Percentiles rank a stretch among this genome's conserved stretches.
These are phyloP conservation scores for Arabidopsis lyrata DNA, from an alignment of 441 rosid species.

Conservation along the genomic window DNA sequence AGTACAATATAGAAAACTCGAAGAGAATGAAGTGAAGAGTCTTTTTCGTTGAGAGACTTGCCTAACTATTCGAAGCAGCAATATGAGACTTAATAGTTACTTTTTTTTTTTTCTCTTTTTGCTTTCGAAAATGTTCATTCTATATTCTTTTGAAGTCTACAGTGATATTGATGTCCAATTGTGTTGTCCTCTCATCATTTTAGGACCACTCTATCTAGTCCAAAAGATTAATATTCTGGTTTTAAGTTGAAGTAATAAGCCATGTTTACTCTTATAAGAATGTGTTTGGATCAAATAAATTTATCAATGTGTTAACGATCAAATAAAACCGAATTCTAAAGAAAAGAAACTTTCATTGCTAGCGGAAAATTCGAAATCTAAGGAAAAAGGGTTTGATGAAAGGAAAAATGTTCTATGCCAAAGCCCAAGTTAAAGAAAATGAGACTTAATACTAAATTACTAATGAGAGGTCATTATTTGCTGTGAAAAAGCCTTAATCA, in stretches of 20 bases:
- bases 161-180: background rate
- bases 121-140: background rate
- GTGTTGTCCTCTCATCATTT: background rate
- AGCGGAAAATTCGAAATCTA: background rate
- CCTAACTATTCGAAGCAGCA: constrained; percentile 42
- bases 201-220: background rate
- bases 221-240: background rate
- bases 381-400: background rate
- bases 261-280: no score
- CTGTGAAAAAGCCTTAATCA: no score
- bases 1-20: background rate
- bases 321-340: no score
- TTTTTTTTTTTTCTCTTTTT: constrained; percentile 12
- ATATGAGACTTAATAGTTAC: constrained; percentile 28
- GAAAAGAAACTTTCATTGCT: background rate
- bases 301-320: no score
- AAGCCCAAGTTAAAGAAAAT: no score
- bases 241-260: background rate
- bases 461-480: no score
- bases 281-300: no score
- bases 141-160: constrained; percentile 20
- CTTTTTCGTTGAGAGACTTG: constrained; percentile 26
- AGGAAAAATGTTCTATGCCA: background rate
- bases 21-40: constrained; percentile 22
- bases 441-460: no score